Evolutionary conservation across 148 eudicot genomes (phyloP).

Genomic region (Diospyros kaki): DNA sequence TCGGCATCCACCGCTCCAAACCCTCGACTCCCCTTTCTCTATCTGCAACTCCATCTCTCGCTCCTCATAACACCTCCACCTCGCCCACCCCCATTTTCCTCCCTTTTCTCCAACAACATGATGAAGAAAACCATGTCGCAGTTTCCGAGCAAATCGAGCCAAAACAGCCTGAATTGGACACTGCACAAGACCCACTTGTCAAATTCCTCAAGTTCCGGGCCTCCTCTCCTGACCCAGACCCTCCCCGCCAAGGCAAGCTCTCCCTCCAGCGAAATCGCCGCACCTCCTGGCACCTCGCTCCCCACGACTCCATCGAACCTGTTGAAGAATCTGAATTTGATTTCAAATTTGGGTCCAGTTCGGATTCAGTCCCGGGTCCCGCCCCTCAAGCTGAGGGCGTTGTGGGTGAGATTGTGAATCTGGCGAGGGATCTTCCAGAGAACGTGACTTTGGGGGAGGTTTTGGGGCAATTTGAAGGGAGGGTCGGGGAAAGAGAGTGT

Average conservation of each 20-base stretch:
- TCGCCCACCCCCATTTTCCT: constrained; percentile 53
- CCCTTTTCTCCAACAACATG: constrained; percentile 47
- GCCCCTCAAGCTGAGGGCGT: constrained; percentile 25
- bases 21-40: constrained; percentile 22
- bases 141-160: constrained; percentile 14
- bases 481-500: constrained; percentile 55
- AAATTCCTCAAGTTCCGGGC: constrained; percentile 59
- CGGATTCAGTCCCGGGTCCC: no score
- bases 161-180: constrained; percentile 14
- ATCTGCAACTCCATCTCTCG: constrained; percentile 21
- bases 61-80: constrained; percentile 14
- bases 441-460: constrained; percentile 67
- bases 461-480: constrained; percentile 57
- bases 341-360: neutral
- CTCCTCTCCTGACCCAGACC: constrained; percentile 48
- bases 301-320: constrained; percentile 8
- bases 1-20: constrained; percentile 13
- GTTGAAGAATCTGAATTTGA: constrained; percentile 27
- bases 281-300: constrained; percentile 62
- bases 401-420: constrained; percentile 45
- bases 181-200: constrained; percentile 52
- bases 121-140: constrained; percentile 16
- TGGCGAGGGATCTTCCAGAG: constrained; percentile 54
- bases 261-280: constrained; percentile 55
- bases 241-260: constrained; percentile 46